A percentile compares a stretch with the other conserved stretches of the same genome.
phyloP scores from a whole-genome alignment of 805 yeast genomes.

The Tetrapisispora nanseiensis region DNA sequence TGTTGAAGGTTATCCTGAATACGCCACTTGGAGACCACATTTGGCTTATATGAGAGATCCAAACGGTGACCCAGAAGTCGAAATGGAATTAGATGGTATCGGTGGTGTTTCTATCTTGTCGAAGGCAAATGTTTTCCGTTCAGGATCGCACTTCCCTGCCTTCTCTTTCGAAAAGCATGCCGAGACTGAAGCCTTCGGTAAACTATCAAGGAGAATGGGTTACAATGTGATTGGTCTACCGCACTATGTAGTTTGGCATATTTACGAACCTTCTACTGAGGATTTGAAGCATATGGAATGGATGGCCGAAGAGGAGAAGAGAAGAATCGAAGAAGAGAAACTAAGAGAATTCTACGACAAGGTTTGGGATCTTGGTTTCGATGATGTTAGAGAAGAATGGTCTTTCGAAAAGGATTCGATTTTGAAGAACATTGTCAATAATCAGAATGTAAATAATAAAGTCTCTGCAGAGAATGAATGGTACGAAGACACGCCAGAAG shows the following conservation, averaged over 20 bases:
- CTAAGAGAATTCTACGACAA: conserved; percentile 55
- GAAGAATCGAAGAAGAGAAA: conserved; percentile 52
- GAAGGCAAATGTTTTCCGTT: conserved; percentile 62
- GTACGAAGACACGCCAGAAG: conserved; percentile 1
- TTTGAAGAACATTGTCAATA: conserved; percentile 62
- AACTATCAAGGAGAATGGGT: conserved; percentile 78
- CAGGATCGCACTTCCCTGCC: conserved; percentile 78
- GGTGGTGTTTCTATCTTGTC: conserved; percentile 82
- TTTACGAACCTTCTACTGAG: conserved; percentile 89
- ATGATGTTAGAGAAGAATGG: conserved; percentile 70
- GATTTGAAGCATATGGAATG: conserved; percentile 83
- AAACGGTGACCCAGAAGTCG: conserved; percentile 50
- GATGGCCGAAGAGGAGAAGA: conserved; percentile 73
- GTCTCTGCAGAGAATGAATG: not conserved
- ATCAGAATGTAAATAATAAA: not conserved
- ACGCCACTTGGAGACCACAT: conserved; percentile 79
- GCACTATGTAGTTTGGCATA: conserved; percentile 94
- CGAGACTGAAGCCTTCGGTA: conserved; percentile 90
- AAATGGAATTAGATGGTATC: conserved; percentile 71
- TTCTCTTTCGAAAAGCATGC: conserved; percentile 79
- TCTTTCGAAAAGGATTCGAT: conserved; percentile 55
- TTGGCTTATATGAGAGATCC: conserved; percentile 60
- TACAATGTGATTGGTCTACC: conserved; percentile 82
- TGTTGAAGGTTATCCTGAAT: conserved; percentile 82
- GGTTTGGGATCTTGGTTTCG: conserved; percentile 71